Percentiles rank a stretch among this genome's conserved stretches.
These are phyloP conservation scores for Grosmannia penicillata DNA, from an alignment of 2,329 filamentous ascomycete species.

Conservation along the genomic window DNA sequence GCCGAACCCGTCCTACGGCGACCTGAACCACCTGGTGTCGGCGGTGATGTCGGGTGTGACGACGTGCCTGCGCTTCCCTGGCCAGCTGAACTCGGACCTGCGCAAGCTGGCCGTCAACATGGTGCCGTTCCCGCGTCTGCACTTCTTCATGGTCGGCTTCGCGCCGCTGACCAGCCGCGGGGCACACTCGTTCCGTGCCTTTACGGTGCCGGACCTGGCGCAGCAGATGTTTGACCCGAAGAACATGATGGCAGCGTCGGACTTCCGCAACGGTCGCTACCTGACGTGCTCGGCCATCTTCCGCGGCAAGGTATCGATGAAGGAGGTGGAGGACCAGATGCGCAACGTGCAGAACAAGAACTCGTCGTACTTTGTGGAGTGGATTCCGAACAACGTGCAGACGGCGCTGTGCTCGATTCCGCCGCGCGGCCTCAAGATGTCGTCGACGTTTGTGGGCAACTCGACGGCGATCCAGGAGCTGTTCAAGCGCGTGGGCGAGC, in stretches of 20 bases:
- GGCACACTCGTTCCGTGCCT: conserved; percentile 89
- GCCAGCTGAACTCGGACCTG: conserved; percentile 98
- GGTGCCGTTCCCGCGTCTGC: conserved; percentile 98
- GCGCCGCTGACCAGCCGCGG: conserved; percentile 81
- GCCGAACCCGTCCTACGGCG: conserved; percentile 93
- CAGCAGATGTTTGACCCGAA: conserved; percentile 99
- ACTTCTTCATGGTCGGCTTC: conserved; percentile 99
- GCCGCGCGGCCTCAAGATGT: conserved; percentile 96
- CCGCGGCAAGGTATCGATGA: conserved; percentile 99
- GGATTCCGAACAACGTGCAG: conserved; percentile 99
- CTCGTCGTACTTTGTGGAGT: conserved; percentile 98
- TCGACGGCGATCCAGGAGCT: conserved; percentile 99
- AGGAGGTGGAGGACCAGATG: conserved; percentile 99
- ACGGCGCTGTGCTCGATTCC: conserved; percentile 98
- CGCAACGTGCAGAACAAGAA: conserved; percentile 99
- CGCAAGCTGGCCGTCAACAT: conserved; percentile 99
- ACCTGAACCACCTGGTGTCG: conserved; percentile 98
- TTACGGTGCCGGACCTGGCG: conserved; percentile 94
- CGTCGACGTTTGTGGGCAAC: conserved; percentile 97
- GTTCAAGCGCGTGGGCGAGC: conserved; percentile 99
- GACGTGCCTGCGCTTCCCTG: conserved; percentile 96
- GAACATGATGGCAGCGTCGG: conserved; percentile 99
- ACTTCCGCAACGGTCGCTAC: conserved; percentile 99
- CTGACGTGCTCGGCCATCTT: conserved; percentile 99
- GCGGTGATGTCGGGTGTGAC: conserved; percentile 99